Percentiles rank a stretch among this genome's conserved stretches.
These are phyloP conservation scores for Sugiyamaella smithiae DNA, from an alignment of 805 yeast genomes.

Conservation along the genomic window DNA sequence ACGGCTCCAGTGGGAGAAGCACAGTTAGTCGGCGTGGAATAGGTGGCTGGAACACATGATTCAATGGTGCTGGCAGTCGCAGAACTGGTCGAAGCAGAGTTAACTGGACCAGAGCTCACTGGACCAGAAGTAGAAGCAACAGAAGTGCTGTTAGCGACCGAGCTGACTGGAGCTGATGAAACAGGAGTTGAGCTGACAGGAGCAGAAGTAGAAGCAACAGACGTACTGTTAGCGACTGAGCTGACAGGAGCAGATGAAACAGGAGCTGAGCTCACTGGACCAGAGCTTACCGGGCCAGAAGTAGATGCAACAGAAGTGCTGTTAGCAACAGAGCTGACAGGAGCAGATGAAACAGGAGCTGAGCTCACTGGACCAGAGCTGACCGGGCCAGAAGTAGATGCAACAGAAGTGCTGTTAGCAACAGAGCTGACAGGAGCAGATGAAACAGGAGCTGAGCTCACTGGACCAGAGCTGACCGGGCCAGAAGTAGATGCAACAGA, in stretches of 20 bases:
- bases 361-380: too few species aligned
- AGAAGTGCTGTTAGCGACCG: neutral
- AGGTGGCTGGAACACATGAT: too few species aligned
- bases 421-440: too few species aligned
- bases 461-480: too few species aligned
- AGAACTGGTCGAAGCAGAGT: slow-evolving; percentile 2
- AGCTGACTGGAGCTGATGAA: neutral
- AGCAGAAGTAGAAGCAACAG: too few species aligned
- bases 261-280: neutral
- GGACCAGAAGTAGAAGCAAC: neutral
- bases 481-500: too few species aligned
- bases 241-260: neutral
- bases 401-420: too few species aligned
- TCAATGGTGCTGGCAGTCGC: slow-evolving; percentile 3
- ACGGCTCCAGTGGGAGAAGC: slow-evolving; percentile 15
- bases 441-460: too few species aligned
- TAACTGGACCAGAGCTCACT: slow-evolving; percentile 2
- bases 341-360: slow-evolving; percentile 80
- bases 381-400: too few species aligned
- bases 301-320: neutral
- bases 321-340: neutral
- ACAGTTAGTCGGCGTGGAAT: slow-evolving; percentile 4
- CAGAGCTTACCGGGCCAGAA: neutral
- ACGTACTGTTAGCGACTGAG: neutral
- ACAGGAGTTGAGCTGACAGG: slow-evolving; percentile 3